Evolutionary conservation across 441 rosid genomes (phyloP).

Genomic region (Codiaeum variegatum): DNA sequence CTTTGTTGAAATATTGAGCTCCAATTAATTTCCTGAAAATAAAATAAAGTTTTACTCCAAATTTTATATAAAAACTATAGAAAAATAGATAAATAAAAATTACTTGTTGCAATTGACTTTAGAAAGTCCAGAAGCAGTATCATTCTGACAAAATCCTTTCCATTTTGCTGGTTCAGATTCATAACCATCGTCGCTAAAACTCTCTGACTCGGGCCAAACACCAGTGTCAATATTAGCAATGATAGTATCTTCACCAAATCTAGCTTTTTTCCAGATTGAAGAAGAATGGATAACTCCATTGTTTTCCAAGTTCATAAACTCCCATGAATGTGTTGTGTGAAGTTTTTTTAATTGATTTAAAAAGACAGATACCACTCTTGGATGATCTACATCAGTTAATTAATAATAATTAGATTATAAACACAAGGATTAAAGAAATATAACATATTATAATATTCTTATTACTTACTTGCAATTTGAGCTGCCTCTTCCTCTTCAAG

Average conservation of each 20-base stretch:
- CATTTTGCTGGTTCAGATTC: constrained; percentile 57
- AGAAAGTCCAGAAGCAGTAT: constrained; percentile 28
- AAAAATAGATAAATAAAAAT: neutral
- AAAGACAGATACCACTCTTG: constrained; percentile 47
- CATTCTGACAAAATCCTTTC: constrained; percentile 54
- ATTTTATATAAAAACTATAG: neutral
- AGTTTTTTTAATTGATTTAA: constrained; percentile 32
- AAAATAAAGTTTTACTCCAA: no score
- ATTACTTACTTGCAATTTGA: constrained; percentile 40
- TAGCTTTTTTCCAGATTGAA: constrained; percentile 42
- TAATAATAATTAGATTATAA: neutral
- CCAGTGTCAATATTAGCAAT: constrained; percentile 67
- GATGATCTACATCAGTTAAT: constrained; percentile 37
- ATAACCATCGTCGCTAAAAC: constrained; percentile 59
- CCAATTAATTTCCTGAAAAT: constrained; percentile 65
- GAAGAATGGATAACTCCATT: constrained; percentile 22
- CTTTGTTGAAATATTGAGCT: constrained; percentile 54
- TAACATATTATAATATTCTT: neutral
- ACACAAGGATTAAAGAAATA: neutral
- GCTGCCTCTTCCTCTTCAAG: constrained; percentile 53
- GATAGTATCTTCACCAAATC: constrained; percentile 52
- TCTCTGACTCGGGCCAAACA: constrained; percentile 78
- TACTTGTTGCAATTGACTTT: constrained; percentile 60
- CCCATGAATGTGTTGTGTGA: constrained; percentile 70
- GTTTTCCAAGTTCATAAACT: constrained; percentile 44